Evolutionary conservation across 2,329 filamentous ascomycete genomes (phyloP), one percentile per base, ranked within the genome.

Genomic region (Cladophialophora bantiana): DNA sequence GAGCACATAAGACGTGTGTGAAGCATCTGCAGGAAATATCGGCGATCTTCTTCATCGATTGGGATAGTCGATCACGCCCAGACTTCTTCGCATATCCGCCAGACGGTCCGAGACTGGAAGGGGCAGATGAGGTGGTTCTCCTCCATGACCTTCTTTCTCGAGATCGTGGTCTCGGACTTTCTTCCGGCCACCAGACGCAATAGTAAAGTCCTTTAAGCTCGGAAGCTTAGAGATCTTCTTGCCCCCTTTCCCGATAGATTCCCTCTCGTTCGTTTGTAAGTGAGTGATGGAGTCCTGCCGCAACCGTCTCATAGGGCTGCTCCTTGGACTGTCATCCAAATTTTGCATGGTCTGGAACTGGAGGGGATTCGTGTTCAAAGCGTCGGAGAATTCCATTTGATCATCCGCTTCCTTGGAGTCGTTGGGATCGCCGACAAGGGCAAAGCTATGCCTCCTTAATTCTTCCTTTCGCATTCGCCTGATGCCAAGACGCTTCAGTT

Each of bases 401-500:
- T 53, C 66, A 20, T 65, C 68, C 20, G 32, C 59, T 31, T 64
- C 59, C 42, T 69, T 68, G 40, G 56, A 59, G 18, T 67, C 65
- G n/a, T 57, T 26, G 34, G 65, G 50, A 18, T 70, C 68, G 34
- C 65, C 66, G 10, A 70, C 68, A 7, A 73, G 58, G n/a, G 70
- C 70, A 45, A 66, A 42, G 53, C 66, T 71, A 15, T 68, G 65
- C 15, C 71, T 63, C 10, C 70, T 57, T 38, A 70, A 40, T 62
- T 73, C 71, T 20, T 73, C 70, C 31, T 69, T 63, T 54, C 64
- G 63, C 55, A 73, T 67, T 32, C 71, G 59, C 55, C 67, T 70
- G 45, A 73, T 64, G 20, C 70, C 70, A 12, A 73, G 56, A 15
- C 70, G 67, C 65, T 72, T 71, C 58, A 73, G 55, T 57, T 73